phyloP scores from a whole-genome alignment of 148 eudicot species.

The Diospyros lotus region DNA sequence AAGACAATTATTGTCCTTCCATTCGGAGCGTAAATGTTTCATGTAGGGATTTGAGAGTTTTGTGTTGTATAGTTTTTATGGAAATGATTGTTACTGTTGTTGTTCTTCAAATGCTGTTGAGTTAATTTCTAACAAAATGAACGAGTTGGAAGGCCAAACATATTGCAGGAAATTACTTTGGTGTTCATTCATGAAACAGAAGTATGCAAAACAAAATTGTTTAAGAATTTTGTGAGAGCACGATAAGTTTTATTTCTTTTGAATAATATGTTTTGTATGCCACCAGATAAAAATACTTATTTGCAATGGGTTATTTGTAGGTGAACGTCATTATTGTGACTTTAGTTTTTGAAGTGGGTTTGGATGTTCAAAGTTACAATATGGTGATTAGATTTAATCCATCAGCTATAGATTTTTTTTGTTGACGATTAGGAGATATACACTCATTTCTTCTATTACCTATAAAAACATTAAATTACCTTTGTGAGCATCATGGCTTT shows the following conservation, averaged over 20 bases:
- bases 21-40: not conserved
- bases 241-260: not conserved
- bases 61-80: slow-evolving; percentile 89
- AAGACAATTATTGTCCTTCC: too few relatives aligned
- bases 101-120: slow-evolving; percentile 50
- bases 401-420: slow-evolving; percentile 40
- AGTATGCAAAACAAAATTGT: slow-evolving; percentile 40
- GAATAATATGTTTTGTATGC: not conserved
- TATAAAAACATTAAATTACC: not conserved
- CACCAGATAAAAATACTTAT: not conserved
- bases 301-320: slow-evolving; percentile 28
- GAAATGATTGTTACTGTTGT: slow-evolving; percentile 72
- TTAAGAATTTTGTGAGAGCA: slow-evolving; percentile 5
- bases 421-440: slow-evolving; percentile 57
- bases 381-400: slow-evolving; percentile 59
- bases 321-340: slow-evolving; percentile 82
- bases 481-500: not conserved
- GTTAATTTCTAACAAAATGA: slow-evolving; percentile 38
- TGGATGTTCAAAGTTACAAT: slow-evolving; percentile 66
- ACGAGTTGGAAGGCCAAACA: slow-evolving; percentile 65
- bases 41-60: slow-evolving; percentile 46
- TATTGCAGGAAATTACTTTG: slow-evolving; percentile 57
- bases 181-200: slow-evolving; percentile 55
- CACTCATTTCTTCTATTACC: not conserved
- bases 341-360: slow-evolving; percentile 73